A percentile compares a stretch with the other conserved stretches of the same genome.
Conservation (phyloP, 306 rosid genomes). For the Canavalia gladiata region DNA sequence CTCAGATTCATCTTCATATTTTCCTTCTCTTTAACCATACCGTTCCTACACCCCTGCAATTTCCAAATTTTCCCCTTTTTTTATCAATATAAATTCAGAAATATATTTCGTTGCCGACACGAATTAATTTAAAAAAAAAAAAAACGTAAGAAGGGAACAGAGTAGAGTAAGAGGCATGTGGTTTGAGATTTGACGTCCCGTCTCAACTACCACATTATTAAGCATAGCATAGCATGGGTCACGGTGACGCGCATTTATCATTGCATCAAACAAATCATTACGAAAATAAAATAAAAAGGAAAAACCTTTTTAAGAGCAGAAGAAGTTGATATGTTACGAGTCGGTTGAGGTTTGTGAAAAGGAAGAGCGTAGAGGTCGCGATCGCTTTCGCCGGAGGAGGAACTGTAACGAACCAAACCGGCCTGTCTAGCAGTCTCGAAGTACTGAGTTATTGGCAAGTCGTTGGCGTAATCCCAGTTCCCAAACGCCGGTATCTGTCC, state of each 20-base stretch:
- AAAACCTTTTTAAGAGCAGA: constrained; percentile 66
- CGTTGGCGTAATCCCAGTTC: constrained; percentile 86
- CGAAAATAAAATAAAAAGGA: no score
- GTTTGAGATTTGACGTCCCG: constrained; percentile 24
- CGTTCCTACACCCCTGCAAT: constrained; percentile 50
- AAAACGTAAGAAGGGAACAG: neutral
- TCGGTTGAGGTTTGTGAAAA: constrained; percentile 49
- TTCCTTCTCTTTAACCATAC: constrained; percentile 37
- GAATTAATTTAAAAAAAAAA: neutral
- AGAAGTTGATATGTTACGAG: constrained; percentile 24
- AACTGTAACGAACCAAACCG: constrained; percentile 82
- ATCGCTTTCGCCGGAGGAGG: constrained; percentile 77
- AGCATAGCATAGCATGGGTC: neutral
- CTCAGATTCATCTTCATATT: constrained; percentile 40
- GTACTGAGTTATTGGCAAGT: constrained; percentile 91
- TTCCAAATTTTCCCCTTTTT: neutral
- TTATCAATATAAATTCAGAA: no score
- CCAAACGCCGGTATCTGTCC: constrained; percentile 93
- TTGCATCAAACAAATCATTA: no score
- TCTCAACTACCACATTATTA: constrained; percentile 39
- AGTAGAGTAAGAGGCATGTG: neutral
- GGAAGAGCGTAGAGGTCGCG: constrained; percentile 71
- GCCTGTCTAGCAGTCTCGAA: constrained; percentile 90
- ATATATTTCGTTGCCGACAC: neutral
- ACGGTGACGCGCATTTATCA: no score